These are phyloP conservation scores for Ogataea sp. DNA, from an alignment of 805 yeast species.

Conservation along the genomic window DNA sequence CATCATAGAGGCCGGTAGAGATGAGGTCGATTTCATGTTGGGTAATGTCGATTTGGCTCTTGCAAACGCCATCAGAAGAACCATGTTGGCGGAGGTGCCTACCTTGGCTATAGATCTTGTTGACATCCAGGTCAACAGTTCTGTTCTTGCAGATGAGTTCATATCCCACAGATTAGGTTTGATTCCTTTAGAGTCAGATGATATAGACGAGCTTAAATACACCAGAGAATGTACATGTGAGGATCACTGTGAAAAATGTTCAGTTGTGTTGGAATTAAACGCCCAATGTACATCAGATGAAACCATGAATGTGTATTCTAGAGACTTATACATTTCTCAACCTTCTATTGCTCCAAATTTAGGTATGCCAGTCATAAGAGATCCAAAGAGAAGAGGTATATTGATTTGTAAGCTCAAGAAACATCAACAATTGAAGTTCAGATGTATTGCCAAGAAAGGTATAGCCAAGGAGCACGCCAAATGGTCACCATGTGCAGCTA, in stretches of 20 bases:
- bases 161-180: constrained; percentile 90
- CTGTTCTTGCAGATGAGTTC: constrained; percentile 95
- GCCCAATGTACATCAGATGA: constrained; percentile 84
- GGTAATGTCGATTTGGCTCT: constrained; percentile 82
- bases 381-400: constrained; percentile 74
- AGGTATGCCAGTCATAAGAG: constrained; percentile 84
- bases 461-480: constrained; percentile 97
- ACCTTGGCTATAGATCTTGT: constrained; percentile 95
- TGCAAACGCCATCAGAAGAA: constrained; percentile 88
- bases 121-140: constrained; percentile 86
- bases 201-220: constrained; percentile 77
- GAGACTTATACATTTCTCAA: constrained; percentile 50
- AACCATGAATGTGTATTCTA: constrained; percentile 83
- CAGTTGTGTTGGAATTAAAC: constrained; percentile 76
- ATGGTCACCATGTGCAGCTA: constrained; percentile 95
- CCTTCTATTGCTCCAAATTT: constrained; percentile 28
- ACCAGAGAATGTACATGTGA: constrained; percentile 97
- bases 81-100: constrained; percentile 94
- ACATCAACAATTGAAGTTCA: constrained; percentile 82
- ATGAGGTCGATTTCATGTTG: constrained; percentile 84
- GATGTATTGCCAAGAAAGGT: constrained; percentile 96
- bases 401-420: constrained; percentile 83
- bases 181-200: constrained; percentile 78
- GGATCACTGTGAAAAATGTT: constrained; percentile 92
- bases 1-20: constrained; percentile 77